Base-by-base conservation (phyloP, 352 stramenopile genomes). In the Phytopythium aichiense region DNA sequence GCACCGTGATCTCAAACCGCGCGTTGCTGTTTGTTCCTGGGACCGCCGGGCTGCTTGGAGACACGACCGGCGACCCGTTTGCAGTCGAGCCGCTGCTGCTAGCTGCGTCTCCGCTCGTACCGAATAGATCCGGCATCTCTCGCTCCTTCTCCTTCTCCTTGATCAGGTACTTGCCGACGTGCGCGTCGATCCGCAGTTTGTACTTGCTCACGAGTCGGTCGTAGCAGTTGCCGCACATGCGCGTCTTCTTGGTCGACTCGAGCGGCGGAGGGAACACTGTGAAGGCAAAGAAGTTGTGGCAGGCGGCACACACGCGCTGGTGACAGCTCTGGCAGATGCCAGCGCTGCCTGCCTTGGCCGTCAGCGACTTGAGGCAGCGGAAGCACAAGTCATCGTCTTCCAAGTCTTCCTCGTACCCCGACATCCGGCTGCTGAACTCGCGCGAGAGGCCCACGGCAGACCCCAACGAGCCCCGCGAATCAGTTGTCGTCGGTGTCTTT, bases 161-260 rank as follows among this genome's bases (percentile, higher is more conserved):
- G 61, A 80, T 71, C 38, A 91, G 81, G 64, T 88, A 91, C 28
- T 88, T 90, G 50, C 79, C 69, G 49, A 92, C 77, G 38, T 89
- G 81, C 20, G 80, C 81, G 7, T 87, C 79, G 33, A 92, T 64
- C 42, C 72, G 71, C 33, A 93, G 68, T 33, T 87, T 87, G 68
- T 89, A 91, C 52, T 81, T 87, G 52, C 55, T 72, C 37, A 87
- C 68, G 3, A 88, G 72, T 2, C 80, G 74, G 2, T 84, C 69
- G 51, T 91, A 91, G 65, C 84, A 93, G 38, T 69, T 81, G 50
- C 72, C 73, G 61, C 84, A 93, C 25, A 93, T 73, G 51, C 73
- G 80, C 46, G 74, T 66, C 71, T 91, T 90, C 52, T 76, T 78
- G 12, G 76, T 76, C 35, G 65, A 73, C 65, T 90, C 81, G 7